Base-by-base conservation (phyloP, 371 early-diverging fungal genomes). In the Mucor velutinosus region DNA sequence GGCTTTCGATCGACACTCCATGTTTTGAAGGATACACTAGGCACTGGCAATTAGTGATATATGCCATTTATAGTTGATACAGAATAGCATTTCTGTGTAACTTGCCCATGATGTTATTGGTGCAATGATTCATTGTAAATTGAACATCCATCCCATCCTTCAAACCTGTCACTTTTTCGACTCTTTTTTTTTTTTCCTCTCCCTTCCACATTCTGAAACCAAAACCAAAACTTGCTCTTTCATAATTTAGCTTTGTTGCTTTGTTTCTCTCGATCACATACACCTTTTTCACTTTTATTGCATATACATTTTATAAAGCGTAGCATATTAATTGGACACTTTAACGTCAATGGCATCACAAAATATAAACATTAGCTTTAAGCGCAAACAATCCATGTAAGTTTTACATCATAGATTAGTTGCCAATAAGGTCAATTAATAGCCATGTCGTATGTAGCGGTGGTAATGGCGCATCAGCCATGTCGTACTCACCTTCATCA, bases 401-500 rank as follows among this genome's bases (percentile, higher is more conserved):
- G 72, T 65, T 47, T 43, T 27, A 32, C 7, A 4, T 45, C 14
- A 17, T 0, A n/a, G 6, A 49, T 4, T 8, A 23, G 41, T 60
- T 45, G 59, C 45, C 59, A 59, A 30, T 59, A 35, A n/a, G 10
- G 27, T 30, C 56, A 30, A 19, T 58, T 10, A n/a, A 21, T 10
- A 19, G 5, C 39, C 6, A 12, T 49, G 23, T 15, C 39, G 33
- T 23, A 15, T 33, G 25, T 41, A 71, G 27, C 33, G 64, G 56
- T 49, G 37, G 57, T 29, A 57, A 27, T 41, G 67, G 64, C 2
- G 23, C 55, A 1, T 67, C 72, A 14, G 68, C 65, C 23, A 55
- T 72, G 62, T 72, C 72, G 7, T 72, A 68, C 32, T 72, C 72
- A 68, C 72, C 72, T 61, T 68, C 68, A 1, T 68, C 72, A 23